Evolutionary conservation across 768 basidiomycete species (phyloP), one percentile per base, ranked within the genome.

Genomic region (Kwoniella europaea): DNA sequence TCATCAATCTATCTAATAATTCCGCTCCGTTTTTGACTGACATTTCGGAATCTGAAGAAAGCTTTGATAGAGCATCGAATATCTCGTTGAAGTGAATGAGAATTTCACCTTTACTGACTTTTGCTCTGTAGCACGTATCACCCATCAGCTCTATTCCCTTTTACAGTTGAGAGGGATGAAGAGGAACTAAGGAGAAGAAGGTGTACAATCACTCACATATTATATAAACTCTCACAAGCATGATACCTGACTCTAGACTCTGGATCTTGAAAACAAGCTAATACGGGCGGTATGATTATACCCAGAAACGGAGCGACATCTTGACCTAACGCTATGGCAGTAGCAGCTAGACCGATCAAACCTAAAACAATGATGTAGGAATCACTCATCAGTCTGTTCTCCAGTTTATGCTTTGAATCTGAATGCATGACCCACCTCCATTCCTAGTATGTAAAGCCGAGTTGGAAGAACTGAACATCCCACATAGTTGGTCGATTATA

Each of bases 11-110:
- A 82, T 99, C 97, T 68, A 98, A 88, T 35, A 99, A 88, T 82
- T 99, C 97, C 1, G 97, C 95, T 1, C 96, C 96, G 79, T 98
- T 98, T 88, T 97, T 96, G 71, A 99, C 96, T 2, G 97, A 96
- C 46, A 92, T 78, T 76, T 98, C 96, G 0, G 93, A 91, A 83
- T 99, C 97, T 22, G 96, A 93, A 10, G 93, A 92, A 70, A 99
- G 20, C 87, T 98, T 98, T 87, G 93, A 94, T 71, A 98, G 87
- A 1, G 94, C 91, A 84, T 98, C 97, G 77, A 99, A 99, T 66
- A 98, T 93, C 68, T 95, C 94, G 80, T 99, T 99, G 86, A 98
- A 99, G 82, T 95, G 97, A 15, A 98, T 89, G 68, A 99, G 86
- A 42, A 98, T 91, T 83, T 98, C 96, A 50, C 96, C 97, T 78